phyloP scores from a whole-genome alignment of 2,329 filamentous ascomycete genomes.

The Alternaria sp. region DNA sequence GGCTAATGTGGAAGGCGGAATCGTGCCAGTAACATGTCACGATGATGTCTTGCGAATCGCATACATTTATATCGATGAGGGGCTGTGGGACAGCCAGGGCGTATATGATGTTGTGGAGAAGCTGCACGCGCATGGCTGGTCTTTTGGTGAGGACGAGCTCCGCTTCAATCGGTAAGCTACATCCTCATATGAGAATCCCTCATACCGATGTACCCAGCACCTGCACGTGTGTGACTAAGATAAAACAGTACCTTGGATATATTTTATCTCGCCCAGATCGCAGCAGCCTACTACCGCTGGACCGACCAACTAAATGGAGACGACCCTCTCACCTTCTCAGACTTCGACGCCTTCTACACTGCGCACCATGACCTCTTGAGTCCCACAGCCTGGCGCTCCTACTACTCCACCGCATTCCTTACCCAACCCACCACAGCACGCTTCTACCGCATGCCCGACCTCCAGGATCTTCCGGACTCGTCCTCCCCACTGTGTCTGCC shows the following conservation, averaged over 20 bases:
- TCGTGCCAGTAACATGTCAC: conserved; percentile 4
- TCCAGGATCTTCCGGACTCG: not conserved
- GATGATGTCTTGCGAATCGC: conserved; percentile 1
- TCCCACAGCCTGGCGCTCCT: not conserved
- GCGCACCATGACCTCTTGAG: not conserved
- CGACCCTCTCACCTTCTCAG: not conserved
- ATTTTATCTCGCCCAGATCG: conserved; percentile 6
- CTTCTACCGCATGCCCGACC: conserved; percentile 5
- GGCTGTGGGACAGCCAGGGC: not conserved
- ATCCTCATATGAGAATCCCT: conserved; percentile 4
- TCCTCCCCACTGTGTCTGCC: conserved; percentile 2
- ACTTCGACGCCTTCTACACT: not conserved
- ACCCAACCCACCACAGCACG: conserved; percentile 3
- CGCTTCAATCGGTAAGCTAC: conserved; percentile 8
- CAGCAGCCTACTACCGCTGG: conserved; percentile 8
- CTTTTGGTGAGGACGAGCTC: conserved; percentile 8
- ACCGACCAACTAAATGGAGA: not conserved
- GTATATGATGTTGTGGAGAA: conserved; percentile 9
- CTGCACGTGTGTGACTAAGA: not conserved
- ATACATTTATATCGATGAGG: conserved; percentile 1
- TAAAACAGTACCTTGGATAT: conserved; percentile 1
- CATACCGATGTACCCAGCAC: not conserved
- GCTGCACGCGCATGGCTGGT: conserved; percentile 8
- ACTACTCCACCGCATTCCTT: conserved; percentile 1
- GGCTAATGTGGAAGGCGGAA: not conserved